Evolutionary conservation across 306 rosid species (phyloP).

Genomic region (Pachyrhizus erosus): DNA sequence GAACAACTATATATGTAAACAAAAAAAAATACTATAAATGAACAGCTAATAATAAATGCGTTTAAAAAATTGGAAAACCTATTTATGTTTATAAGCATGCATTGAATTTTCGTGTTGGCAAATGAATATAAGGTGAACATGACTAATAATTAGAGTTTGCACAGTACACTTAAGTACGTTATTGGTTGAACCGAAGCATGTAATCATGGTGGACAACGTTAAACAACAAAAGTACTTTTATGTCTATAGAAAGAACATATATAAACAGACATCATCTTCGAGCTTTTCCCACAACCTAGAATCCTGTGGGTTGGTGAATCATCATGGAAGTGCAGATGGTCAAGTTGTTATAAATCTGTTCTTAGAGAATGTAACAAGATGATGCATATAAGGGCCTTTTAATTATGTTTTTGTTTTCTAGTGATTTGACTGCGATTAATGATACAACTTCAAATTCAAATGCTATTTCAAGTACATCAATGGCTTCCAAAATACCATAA

Average conservation of each 20-base stretch:
- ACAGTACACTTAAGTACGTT: neutral
- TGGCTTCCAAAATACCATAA: neutral
- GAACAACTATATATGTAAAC: no score
- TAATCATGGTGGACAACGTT: neutral
- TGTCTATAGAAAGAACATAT: neutral
- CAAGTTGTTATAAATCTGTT: neutral
- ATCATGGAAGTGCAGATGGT: conserved; percentile 7
- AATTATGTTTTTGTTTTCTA: conserved; percentile 22
- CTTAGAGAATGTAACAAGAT: neutral
- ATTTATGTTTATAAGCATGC: no score
- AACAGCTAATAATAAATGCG: no score
- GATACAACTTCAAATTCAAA: neutral
- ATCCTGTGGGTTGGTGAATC: conserved; percentile 36
- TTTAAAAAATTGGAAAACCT: no score
- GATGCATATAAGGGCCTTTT: neutral
- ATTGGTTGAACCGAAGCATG: neutral
- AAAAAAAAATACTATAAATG: no score
- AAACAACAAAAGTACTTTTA: neutral
- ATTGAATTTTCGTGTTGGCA: neutral
- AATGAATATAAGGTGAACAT: neutral
- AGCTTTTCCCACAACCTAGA: conserved; percentile 41
- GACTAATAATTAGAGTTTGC: neutral
- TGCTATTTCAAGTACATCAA: neutral
- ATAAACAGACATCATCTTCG: conserved; percentile 21
- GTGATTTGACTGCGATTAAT: conserved; percentile 8